Evolutionary conservation across 768 basidiomycete species (phyloP).

Genomic region (Russula foetens): DNA sequence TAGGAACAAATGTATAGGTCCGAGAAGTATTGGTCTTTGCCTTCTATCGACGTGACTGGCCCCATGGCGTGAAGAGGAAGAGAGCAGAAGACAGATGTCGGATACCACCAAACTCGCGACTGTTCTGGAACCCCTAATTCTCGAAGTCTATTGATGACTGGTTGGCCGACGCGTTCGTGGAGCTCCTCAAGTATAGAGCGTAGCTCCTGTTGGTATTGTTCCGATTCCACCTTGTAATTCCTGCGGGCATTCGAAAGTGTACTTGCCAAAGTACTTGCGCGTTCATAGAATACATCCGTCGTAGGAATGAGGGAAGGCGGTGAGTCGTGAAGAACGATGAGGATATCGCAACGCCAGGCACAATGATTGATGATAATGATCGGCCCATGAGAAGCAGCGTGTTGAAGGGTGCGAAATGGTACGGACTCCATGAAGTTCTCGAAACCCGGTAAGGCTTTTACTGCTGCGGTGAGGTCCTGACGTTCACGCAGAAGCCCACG

Average conservation of each 20-base stretch:
- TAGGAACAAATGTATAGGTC: constrained; percentile 12
- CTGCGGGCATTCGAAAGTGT: not conserved
- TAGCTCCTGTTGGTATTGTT: not conserved
- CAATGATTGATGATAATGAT: not conserved
- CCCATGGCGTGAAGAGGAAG: constrained; percentile 17
- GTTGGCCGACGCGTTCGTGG: not conserved
- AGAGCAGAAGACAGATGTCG: not conserved
- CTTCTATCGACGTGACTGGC: not conserved
- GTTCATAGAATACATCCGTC: not conserved
- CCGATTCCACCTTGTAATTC: not conserved
- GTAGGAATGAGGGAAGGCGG: not conserved
- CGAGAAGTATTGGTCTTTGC: not conserved
- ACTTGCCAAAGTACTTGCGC: not conserved
- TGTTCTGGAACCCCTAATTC: not conserved
- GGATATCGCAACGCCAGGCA: not conserved
- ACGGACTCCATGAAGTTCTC: not conserved
- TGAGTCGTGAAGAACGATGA: not conserved
- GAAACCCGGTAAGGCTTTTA: not conserved
- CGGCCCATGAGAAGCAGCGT: not conserved
- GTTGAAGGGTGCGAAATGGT: not conserved
- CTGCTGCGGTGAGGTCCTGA: not conserved
- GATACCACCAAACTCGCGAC: too few relatives aligned
- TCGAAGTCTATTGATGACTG: not conserved
- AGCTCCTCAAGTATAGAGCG: not conserved
- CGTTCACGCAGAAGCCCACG: not conserved